phyloP scores from a whole-genome alignment of 331 rosid genomes.

The Phaseolus coccineus region DNA sequence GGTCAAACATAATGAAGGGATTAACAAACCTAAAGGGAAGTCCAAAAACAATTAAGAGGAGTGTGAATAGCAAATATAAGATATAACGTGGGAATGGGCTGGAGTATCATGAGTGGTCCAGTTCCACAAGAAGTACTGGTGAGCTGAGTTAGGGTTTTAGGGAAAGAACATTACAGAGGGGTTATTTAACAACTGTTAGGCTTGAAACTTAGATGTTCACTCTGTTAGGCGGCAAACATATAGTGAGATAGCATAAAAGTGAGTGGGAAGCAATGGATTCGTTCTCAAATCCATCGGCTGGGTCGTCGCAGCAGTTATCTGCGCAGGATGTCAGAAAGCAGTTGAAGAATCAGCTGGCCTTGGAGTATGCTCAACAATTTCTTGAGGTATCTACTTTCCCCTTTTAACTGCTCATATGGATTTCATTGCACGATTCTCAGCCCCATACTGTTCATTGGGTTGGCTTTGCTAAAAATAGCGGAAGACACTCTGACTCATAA shows the following conservation, averaged over 20 bases:
- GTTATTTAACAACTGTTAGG: slow-evolving; percentile 12
- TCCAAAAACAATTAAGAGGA: no score
- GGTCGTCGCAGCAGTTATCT: slow-evolving; percentile 62
- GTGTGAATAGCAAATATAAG: no score
- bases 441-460: background rate
- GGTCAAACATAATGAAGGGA: no score
- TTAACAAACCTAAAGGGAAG: no score
- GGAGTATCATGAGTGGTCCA: background rate
- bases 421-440: background rate
- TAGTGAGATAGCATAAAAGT: background rate
- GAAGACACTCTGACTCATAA: background rate
- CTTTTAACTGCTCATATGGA: background rate
- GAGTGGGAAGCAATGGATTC: slow-evolving; percentile 70
- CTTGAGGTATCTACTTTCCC: slow-evolving; percentile 68
- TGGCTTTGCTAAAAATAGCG: background rate
- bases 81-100: background rate
- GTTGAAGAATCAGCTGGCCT: slow-evolving; percentile 84
- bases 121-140: background rate
- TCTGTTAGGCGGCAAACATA: background rate
- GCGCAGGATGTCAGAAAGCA: slow-evolving; percentile 70
- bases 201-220: no score
- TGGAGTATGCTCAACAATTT: slow-evolving; percentile 94
- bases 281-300: slow-evolving; percentile 66
- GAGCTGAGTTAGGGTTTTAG: slow-evolving; percentile 8
- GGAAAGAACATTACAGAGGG: background rate